Percentiles rank a stretch among this genome's conserved stretches.
Evolutionary conservation across 2,329 filamentous ascomycete genomes (phyloP).

Genomic region (Purpureocillium takamizusanense): DNA sequence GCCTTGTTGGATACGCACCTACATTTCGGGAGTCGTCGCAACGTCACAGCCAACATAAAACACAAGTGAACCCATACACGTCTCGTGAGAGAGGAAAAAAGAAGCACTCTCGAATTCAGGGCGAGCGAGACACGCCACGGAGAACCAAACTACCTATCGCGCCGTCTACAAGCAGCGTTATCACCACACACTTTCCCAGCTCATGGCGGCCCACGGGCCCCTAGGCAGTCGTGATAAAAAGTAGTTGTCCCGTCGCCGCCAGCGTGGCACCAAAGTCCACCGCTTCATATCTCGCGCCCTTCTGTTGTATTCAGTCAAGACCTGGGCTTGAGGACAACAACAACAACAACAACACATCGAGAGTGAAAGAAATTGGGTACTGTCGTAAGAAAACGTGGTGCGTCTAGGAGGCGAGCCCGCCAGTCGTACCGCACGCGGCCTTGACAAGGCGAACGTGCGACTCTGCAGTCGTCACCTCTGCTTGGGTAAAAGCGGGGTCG

Average conservation of each 20-base stretch:
- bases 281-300: no score
- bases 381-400: slow-evolving; percentile 11
- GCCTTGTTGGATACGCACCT: no score
- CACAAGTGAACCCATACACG: no score
- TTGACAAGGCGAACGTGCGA: no score
- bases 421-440: background rate
- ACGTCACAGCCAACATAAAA: no score
- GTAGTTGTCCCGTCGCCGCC: no score
- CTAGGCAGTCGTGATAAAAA: no score
- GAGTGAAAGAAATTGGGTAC: slow-evolving; percentile 8
- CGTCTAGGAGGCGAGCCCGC: background rate
- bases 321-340: background rate
- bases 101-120: background rate
- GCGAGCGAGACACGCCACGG: background rate
- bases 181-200: background rate
- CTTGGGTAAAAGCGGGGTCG: slow-evolving; percentile 1
- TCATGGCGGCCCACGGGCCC: no score
- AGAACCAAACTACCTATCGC: background rate
- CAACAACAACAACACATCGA: no score
- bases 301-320: background rate
- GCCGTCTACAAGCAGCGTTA: background rate
- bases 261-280: no score
- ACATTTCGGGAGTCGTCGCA: no score
- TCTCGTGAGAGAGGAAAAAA: background rate
- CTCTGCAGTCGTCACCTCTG: no score